Evolutionary conservation across 2,329 filamentous ascomycete species (phyloP).

Genomic region (Claviceps sorghi): DNA sequence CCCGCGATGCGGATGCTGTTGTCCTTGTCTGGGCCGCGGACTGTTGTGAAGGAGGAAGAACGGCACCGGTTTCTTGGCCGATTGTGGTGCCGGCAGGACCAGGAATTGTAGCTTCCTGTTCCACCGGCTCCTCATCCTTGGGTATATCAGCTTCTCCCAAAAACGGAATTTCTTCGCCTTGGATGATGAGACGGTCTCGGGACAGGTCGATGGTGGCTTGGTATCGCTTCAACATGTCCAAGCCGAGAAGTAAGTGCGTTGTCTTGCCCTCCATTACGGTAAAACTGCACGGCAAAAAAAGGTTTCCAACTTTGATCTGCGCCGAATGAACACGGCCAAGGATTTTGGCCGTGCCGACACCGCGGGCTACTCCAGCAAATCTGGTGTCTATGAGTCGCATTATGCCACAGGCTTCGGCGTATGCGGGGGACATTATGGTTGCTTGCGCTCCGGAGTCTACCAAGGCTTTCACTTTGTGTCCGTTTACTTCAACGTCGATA

Average conservation of each 20-base stretch:
- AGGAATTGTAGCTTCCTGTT: conserved; percentile 68
- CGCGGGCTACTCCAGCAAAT: conserved; percentile 81
- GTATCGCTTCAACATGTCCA: conserved; percentile 95
- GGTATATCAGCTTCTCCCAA: conserved; percentile 88
- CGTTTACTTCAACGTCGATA: conserved; percentile 89
- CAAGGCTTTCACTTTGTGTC: conserved; percentile 80
- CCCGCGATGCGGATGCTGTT: conserved; percentile 2
- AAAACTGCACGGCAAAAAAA: conserved; percentile 85
- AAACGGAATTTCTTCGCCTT: conserved; percentile 77
- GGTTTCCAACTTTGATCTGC: conserved; percentile 79
- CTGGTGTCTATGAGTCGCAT: conserved; percentile 90
- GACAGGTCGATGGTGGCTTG: conserved; percentile 83
- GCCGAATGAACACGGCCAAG: conserved; percentile 91
- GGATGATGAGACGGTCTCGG: conserved; percentile 74
- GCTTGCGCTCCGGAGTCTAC: conserved; percentile 96
- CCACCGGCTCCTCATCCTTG: conserved; percentile 60
- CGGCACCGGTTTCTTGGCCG: conserved; percentile 67
- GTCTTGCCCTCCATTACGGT: conserved; percentile 99
- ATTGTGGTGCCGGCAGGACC: conserved; percentile 84
- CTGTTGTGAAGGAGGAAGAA: conserved; percentile 25
- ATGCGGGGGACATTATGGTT: conserved; percentile 94
- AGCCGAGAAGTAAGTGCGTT: conserved; percentile 79
- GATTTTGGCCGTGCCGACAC: conserved; percentile 88
- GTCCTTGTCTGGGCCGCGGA: conserved; percentile 9
- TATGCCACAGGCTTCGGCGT: conserved; percentile 83